Conservation (phyloP, 345 rosid genomes). For the Eucalyptus erythrocorys region DNA sequence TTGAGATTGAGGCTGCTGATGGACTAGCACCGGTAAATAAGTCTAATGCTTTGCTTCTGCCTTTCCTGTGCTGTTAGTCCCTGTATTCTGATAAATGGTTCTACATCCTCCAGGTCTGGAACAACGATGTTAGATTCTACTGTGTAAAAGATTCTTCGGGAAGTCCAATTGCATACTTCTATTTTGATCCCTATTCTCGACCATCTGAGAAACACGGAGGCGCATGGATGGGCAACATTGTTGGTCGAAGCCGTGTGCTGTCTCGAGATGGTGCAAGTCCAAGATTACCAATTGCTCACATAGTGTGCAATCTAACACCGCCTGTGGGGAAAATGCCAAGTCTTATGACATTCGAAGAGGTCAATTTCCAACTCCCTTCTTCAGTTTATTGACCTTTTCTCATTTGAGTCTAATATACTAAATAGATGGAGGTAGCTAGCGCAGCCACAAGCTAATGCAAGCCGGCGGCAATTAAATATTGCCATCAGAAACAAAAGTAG, state of each 20-base stretch:
- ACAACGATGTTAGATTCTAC: not conserved
- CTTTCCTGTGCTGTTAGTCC: not conserved
- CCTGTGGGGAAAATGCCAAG: not conserved
- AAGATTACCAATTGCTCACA: not conserved
- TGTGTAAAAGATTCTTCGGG: not conserved
- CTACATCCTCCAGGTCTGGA: not conserved
- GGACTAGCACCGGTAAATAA: conserved; percentile 75
- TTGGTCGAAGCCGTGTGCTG: not conserved
- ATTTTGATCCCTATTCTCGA: not conserved
- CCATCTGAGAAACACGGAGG: rapidly evolving
- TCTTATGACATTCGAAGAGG: conserved; percentile 79
- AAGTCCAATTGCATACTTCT: not conserved
- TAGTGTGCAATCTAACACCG: not conserved
- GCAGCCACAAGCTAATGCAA: not conserved
- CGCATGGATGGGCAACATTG: rapidly evolving
- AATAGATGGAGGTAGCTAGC: not conserved
- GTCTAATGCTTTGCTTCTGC: not conserved
- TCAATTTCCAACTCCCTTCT: conserved; percentile 2
- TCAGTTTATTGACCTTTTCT: not conserved
- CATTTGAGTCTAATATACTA: not conserved
- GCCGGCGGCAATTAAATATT: not conserved
- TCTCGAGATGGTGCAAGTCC: not conserved
- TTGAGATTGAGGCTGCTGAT: conserved; percentile 70
- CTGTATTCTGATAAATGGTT: not conserved
- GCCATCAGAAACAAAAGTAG: not conserved